phyloP scores from a whole-genome alignment of 2,329 filamentous ascomycete genomes.

The Aureobasidium lini region DNA sequence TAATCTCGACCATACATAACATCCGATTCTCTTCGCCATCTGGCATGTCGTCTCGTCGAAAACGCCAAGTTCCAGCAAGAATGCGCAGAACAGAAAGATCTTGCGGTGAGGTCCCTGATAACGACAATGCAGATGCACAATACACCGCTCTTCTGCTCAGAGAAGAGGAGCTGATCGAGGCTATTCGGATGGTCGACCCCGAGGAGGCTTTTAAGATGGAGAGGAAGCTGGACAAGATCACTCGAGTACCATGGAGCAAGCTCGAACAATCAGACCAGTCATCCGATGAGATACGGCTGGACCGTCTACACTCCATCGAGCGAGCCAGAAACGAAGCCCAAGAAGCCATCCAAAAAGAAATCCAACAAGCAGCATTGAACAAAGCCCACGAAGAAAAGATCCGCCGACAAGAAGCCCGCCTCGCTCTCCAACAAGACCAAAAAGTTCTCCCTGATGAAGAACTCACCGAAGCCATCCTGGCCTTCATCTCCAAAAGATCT shows the following conservation, averaged over 20 bases:
- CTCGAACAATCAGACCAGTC: background rate
- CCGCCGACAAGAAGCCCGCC: background rate
- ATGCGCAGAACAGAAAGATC: background rate
- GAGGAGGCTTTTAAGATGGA: background rate
- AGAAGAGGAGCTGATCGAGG: conserved; percentile 1
- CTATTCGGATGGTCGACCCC: background rate
- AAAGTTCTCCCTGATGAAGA: background rate
- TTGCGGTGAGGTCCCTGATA: background rate
- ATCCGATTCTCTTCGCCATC: background rate
- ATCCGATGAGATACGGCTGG: background rate
- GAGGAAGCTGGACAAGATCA: background rate
- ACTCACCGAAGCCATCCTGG: background rate
- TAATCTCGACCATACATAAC: background rate
- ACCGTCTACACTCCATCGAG: background rate
- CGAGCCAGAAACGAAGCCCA: background rate
- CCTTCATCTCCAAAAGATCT: background rate
- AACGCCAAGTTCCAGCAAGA: background rate
- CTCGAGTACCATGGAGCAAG: background rate
- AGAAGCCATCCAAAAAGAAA: background rate
- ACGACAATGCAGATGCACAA: background rate
- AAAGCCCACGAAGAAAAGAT: background rate
- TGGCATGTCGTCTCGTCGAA: background rate
- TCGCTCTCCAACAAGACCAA: background rate
- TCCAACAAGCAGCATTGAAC: background rate
- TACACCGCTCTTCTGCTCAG: background rate